Evolutionary conservation across 2,329 filamentous ascomycete species (phyloP).

Genomic region (Colletotrichum destructivum): DNA sequence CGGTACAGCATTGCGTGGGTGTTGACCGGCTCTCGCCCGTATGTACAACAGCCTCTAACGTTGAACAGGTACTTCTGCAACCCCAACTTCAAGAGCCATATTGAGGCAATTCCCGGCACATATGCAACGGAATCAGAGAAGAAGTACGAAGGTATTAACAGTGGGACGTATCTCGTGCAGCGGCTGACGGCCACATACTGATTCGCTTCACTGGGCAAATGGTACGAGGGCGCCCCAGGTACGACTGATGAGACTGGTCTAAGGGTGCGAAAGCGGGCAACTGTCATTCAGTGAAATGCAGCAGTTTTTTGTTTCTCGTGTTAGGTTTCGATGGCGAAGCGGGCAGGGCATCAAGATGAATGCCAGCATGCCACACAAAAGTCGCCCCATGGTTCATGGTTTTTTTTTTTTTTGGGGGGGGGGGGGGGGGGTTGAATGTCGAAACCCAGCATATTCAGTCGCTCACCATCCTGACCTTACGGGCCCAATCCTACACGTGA

Average conservation of each 20-base stretch:
- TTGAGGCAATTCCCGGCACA: slow-evolving; percentile 87
- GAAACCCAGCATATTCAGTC: no score
- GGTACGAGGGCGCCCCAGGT: not conserved
- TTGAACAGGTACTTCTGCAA: slow-evolving; percentile 85
- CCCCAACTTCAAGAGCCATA: slow-evolving; percentile 81
- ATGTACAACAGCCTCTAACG: slow-evolving; percentile 13
- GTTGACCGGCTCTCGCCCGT: not conserved
- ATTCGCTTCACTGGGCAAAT: slow-evolving; percentile 5
- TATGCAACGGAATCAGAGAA: slow-evolving; percentile 75
- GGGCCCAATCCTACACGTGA: no score
- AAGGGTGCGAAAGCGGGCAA: slow-evolving; percentile 37
- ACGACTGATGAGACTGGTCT: not conserved
- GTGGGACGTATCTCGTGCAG: slow-evolving; percentile 85
- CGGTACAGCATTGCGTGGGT: slow-evolving; percentile 87
- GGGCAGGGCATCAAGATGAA: no score
- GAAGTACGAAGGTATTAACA: slow-evolving; percentile 85
- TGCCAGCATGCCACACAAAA: not conserved
- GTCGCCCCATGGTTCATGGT: no score
- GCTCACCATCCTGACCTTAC: no score
- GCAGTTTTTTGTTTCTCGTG: no score
- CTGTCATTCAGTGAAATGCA: not conserved
- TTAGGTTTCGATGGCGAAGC: not conserved
- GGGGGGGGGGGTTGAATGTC: no score
- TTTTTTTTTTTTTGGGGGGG: no score
- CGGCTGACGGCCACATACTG: slow-evolving; percentile 83